Base-by-base conservation (phyloP, 2,329 filamentous ascomycete species). In the Immersiporthe knoxdaviesiana region DNA sequence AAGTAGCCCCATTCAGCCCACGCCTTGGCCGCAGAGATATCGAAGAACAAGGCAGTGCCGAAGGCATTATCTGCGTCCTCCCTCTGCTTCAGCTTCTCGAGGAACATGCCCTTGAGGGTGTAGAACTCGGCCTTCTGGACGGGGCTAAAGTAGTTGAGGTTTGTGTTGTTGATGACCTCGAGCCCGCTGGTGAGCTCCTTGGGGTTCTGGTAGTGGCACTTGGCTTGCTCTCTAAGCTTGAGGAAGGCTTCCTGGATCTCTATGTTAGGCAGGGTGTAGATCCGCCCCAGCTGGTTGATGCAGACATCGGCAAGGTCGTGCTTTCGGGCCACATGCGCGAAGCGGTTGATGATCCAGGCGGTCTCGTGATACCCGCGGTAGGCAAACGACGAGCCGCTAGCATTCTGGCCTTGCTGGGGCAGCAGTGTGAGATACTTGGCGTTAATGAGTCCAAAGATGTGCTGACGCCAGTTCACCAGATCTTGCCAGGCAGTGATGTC, bases 1-100 rank as follows among this genome's bases (percentile, higher is more conserved):
- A 97, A 99, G 76, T 97, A 94, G 64, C 96, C 96, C 96, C 96
- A 99, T 82, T 99, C 96, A 21, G 96, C 95, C 96, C 96, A 99
- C 3, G 96, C 96, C 81, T 99, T 99, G 4, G 96, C 92, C 63
- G 97, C 88, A 74, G 94, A 92, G 74, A 99, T 93, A 75, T 99
- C 97, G 75, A 97, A 98, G 82, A 95, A 98, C 70, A 99, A 81
- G 0, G 96, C 97, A 64, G 94, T 97, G 63, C 96, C 96, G 77
- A 97, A 99, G 0, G 97, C 95, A 70, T 93, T 91, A 74, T 97
- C 94, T 6, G 96, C 94, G 71, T 99, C 96, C 3, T 92, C 91
- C 77, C 94, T 94, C 75, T 97, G 92, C 68, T 90, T 90, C 12
- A 99, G 86, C 79, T 97, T 97, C 78, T 97, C 96, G 59, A 98